phyloP scores from a whole-genome alignment of 176 grass and related monocot species.

The Juncus effusus region DNA sequence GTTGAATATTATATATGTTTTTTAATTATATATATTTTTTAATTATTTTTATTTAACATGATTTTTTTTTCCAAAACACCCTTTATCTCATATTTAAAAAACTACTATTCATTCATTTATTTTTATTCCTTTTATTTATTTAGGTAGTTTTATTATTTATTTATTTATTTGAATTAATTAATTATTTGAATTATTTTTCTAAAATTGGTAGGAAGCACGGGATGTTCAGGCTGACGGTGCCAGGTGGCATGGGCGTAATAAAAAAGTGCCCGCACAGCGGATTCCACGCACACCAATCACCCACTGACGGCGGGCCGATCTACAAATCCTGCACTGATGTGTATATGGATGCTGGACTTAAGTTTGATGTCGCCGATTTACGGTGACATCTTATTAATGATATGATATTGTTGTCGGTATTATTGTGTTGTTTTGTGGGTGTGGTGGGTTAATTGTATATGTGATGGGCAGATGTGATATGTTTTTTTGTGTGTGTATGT shows the following conservation, averaged over 20 bases:
- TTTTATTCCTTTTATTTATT: too few relatives aligned
- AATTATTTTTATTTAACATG: too few relatives aligned
- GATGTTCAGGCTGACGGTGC: constrained; percentile 47
- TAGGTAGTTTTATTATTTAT: too few relatives aligned
- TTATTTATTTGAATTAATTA: background rate
- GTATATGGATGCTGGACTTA: constrained; percentile 38
- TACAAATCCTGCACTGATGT: constrained; percentile 46
- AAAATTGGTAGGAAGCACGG: constrained; percentile 31
- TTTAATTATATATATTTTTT: background rate
- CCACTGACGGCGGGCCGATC: constrained; percentile 41
- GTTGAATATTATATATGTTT: background rate
- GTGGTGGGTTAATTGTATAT: constrained; percentile 31
- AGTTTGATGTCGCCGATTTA: constrained; percentile 52
- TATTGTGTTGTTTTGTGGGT: background rate
- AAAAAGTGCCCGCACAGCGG: constrained; percentile 41
- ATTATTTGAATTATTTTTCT: too few relatives aligned
- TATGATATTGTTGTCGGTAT: background rate
- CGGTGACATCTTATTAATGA: constrained; percentile 22
- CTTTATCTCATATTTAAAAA: too few relatives aligned
- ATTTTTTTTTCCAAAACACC: too few relatives aligned
- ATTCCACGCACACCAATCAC: constrained; percentile 44
- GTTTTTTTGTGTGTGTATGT: constrained; percentile 13
- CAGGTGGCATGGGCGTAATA: constrained; percentile 53
- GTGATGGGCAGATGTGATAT: constrained; percentile 11
- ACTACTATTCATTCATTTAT: too few relatives aligned